Base-by-base conservation (phyloP, 108 stramenopile species). In the Discostella pseudostelligera region DNA sequence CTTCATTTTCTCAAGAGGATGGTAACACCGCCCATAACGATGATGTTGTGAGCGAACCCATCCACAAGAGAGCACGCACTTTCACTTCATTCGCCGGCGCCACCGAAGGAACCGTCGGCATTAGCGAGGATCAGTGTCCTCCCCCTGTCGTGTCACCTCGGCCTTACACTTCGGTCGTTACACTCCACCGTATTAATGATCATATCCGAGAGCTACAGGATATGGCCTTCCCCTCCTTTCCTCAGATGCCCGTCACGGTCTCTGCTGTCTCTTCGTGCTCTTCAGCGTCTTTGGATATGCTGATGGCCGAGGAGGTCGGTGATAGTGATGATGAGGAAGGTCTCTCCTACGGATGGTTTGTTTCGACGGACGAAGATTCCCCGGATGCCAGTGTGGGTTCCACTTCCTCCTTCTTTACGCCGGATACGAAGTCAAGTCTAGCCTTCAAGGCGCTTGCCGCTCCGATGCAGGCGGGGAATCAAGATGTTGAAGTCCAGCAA, bases 161-260 rank as follows among this genome's bases (percentile, higher is more conserved):
- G 59, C 42, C 46, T 56, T 28, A 62, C 48, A 53, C 60, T 14
- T 62, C 74, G 37, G 26, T 66, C 61, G 17, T 55, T 43, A 62
- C 66, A 53, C 66, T 75, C 16, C 24, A 75, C 26, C 47, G 62
- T 28, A 67, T 75, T 57, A 75, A 75, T 40, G 61, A 75, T 28
- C 53, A 61, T 47, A 47, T 67, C 50, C 66, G 24, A 20, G 74
- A 67, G 59, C 55, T 62, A 0, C 74, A 75, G 74, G 50, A 66
- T 46, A 54, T 67, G 74, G 46, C 74, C 45, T 67, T 75, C 54
- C 74, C 74, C 32, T 67, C 74, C n/a, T 54, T 75, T 21, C 60
- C 56, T 46, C 59, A 37, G 3, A 51, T 75, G 6, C 74, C 66
- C 4, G 42, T 24, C 11, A 48, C 61, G 19, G 24, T 75, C 22